phyloP scores from a whole-genome alignment of 75 land plant genomes.

The Gnetum montanum region DNA sequence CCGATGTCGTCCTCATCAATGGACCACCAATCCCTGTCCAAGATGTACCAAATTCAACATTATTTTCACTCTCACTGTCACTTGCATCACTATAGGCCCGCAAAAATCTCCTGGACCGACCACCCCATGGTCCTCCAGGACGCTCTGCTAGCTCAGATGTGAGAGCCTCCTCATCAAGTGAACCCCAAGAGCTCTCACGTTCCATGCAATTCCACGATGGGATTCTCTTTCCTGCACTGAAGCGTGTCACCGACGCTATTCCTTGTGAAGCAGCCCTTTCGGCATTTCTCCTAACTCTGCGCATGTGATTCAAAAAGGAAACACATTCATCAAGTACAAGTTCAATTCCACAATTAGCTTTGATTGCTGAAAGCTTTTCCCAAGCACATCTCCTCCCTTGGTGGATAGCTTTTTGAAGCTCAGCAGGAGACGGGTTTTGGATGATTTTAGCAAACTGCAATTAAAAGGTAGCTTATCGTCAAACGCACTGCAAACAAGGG shows the following conservation, averaged over 20 bases:
- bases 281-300: constrained; percentile 57
- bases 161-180: constrained; percentile 70
- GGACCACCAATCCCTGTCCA: constrained; percentile 99
- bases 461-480: no score
- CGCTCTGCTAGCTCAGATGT: constrained; percentile 24
- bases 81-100: constrained; percentile 71
- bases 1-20: constrained; percentile 95
- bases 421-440: constrained; percentile 60
- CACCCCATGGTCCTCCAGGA: constrained; percentile 28
- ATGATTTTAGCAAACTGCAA: constrained; percentile 73
- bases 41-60: constrained; percentile 45
- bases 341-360: constrained; percentile 95
- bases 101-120: constrained; percentile 21
- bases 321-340: constrained; percentile 93
- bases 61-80: constrained; percentile 92
- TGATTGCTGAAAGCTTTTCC: constrained; percentile 95
- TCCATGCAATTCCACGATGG: constrained; percentile 98
- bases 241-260: constrained; percentile 17
- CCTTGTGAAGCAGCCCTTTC: constrained; percentile 57
- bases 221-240: constrained; percentile 72
- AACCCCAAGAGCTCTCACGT: constrained; percentile 89
- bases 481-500: background rate
- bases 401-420: constrained; percentile 87
- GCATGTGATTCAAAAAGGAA: constrained; percentile 79
- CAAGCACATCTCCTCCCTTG: constrained; percentile 93